Conservation (phyloP, 2,329 filamentous ascomycete species). For the Calonectria montana region DNA sequence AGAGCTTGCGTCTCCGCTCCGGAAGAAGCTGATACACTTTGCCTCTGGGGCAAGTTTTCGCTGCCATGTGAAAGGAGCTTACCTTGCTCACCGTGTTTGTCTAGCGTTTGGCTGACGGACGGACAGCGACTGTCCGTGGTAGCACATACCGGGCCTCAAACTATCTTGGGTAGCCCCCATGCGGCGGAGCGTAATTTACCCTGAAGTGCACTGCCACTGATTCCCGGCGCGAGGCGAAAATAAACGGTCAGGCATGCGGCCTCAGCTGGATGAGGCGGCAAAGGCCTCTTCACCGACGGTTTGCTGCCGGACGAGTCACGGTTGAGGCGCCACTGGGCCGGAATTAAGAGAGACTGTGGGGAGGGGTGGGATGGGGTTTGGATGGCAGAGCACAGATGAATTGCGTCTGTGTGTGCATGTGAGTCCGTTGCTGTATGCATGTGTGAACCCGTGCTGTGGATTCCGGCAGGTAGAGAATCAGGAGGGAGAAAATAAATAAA, state of each 20-base stretch:
- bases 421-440: slow-evolving; percentile 18
- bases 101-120: slow-evolving; percentile 3
- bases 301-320: background rate
- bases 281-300: slow-evolving; percentile 11
- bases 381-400: background rate
- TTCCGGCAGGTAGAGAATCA: slow-evolving; percentile 6
- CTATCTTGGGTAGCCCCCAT: slow-evolving; percentile 1
- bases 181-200: background rate
- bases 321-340: slow-evolving; percentile 4
- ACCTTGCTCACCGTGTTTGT: slow-evolving; percentile 7
- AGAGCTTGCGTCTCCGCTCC: slow-evolving; percentile 13
- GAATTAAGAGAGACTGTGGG: background rate
- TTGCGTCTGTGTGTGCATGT: slow-evolving; percentile 15
- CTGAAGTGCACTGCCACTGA: slow-evolving; percentile 25
- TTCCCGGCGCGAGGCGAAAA: background rate
- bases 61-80: slow-evolving; percentile 24
- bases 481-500: background rate
- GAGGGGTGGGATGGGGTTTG: background rate
- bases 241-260: slow-evolving; percentile 14
- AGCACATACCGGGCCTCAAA: slow-evolving; percentile 15
- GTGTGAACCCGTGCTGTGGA: slow-evolving; percentile 22
- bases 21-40: background rate
- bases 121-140: background rate
- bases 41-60: background rate
- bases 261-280: background rate